Base-by-base conservation (phyloP, 176 grass and related monocot genomes). In the Triticum dicoccoides region DNA sequence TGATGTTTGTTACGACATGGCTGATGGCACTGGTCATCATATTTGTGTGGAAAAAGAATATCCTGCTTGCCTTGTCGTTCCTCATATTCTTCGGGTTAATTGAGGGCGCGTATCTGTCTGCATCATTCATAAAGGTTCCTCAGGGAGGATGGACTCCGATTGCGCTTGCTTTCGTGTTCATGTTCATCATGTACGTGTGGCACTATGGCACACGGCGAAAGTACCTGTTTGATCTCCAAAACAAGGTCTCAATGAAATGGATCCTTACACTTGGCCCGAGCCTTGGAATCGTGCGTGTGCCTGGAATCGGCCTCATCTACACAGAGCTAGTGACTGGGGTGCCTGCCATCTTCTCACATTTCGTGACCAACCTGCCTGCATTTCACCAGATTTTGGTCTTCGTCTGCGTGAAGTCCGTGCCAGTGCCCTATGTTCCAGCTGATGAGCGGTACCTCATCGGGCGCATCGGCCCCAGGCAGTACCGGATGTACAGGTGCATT, bases 191-290 rank as follows among this genome's bases (percentile, higher is more conserved):
- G 91, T 91, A 91, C n/a, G 89, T 85, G 32, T 95, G 93, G 93
- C 91, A 95, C 84, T 95, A 95, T 9, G 93, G 93, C 41, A 91
- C 91, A 3, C 77, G 76, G 32, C 83, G 77, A 9, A 93, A 95
- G 56, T 93, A 95, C 85, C 61, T 70, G 61, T 91, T 91, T 69
- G 93, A 95, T 54, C 58, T 95, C 69, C 88, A 95, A 68, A 95
- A 93, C 76, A 95, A 93, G 91, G 93, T 95, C n/a, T 93, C 93
- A 12, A 93, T 95, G 91, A 95, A 89, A 64, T 93, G 89, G 91
- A 93, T 95, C 73, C 86, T 95, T 9, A 87, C 82, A 27, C 89
- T 93, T 23, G 93, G 93, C 11, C 93, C 93, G 51, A 95, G 88
- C 80, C 91, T 95, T 6, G 93, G 93, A 25, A 91, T 95, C 61